Base-by-base conservation (phyloP, 2,329 filamentous ascomycete genomes). In the Trichoderma sp. region DNA sequence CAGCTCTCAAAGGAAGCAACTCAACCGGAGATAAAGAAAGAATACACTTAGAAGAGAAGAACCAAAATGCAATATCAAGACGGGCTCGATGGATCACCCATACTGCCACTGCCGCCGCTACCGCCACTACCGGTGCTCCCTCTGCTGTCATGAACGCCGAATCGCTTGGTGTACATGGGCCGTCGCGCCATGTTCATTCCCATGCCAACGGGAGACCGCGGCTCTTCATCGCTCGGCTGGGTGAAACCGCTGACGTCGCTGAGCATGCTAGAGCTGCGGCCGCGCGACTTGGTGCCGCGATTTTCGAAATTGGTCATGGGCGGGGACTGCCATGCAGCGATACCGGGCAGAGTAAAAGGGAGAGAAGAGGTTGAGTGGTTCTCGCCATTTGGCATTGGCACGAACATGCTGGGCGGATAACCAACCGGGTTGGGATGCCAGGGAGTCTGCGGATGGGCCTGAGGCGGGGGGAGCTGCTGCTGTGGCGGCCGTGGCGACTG, bases 201-300 rank as follows among this genome's bases (percentile, higher is more conserved):
- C 31, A 64, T 37, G 59, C 71, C 33, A 67, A 69, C 21, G 63
- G 74, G 69, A 16, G 76, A 77, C 35, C 70, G 72, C n/a, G 75
- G 70, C 27, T 86, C 86, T 56, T 85, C 86, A 59, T 82, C 82
- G 73, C 85, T 89, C 19, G 85, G 87, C 78, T 90, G 87, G 8
- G 88, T 91, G 73, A 90, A 89, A 24, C 88, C 88, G n/a, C 87
- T 89, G 3, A 90, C 81, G 73, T 89, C 86, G 74, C 88, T 90
- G 2, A 91, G 84, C 88, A 91, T 91, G 69, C 87, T 89, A 11
- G 87, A 89, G 35, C 88, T 90, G 60, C 88, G 85, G 27, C 87
- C 88, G 56, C 88, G 80, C 35, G 81, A 80, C 76, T 83, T 84
- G 72, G 72, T 76, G 71, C 72, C 78, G 72, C 74, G 78, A 14